These are phyloP conservation scores for Saprolegnia diclina DNA, from an alignment of 352 stramenopile genomes.

Conservation along the genomic window DNA sequence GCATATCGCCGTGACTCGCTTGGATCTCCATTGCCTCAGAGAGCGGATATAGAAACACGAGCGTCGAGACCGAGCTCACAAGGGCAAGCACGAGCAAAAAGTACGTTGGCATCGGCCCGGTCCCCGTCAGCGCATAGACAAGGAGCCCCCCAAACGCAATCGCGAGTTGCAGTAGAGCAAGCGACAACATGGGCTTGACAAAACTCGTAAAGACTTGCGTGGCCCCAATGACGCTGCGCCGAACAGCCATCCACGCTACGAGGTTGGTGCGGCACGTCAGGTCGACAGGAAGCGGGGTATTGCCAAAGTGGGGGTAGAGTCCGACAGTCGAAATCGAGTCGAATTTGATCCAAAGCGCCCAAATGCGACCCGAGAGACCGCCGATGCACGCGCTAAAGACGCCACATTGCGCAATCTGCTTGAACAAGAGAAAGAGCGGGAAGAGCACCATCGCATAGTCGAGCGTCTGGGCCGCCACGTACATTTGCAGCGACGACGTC, in stretches of 20 bases:
- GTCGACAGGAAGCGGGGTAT: not conserved
- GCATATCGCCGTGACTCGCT: not conserved
- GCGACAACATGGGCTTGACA: not conserved
- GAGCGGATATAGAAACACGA: not conserved
- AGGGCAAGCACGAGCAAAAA: not conserved
- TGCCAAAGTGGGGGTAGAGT: not conserved
- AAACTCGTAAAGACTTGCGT: not conserved
- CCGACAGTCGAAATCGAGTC: not conserved
- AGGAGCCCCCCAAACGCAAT: not conserved
- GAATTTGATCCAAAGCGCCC: not conserved
- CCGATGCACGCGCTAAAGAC: not conserved
- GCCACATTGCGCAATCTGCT: not conserved
- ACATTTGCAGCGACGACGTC: not conserved
- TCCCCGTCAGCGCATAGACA: not conserved
- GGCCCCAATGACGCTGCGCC: not conserved
- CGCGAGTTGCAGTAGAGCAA: not conserved
- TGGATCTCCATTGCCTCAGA: not conserved
- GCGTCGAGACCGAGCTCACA: not conserved
- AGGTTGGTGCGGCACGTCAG: not conserved
- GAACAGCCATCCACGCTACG: not conserved
- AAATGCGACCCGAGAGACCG: not conserved
- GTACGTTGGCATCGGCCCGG: not conserved
- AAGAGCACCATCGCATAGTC: not conserved
- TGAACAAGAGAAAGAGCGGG: not conserved
- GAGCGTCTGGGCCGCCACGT: not conserved